Evolutionary conservation across 2,329 filamentous ascomycete genomes (phyloP), one percentile per base, ranked within the genome.

Genomic region (Purpureocillium lavendulum): DNA sequence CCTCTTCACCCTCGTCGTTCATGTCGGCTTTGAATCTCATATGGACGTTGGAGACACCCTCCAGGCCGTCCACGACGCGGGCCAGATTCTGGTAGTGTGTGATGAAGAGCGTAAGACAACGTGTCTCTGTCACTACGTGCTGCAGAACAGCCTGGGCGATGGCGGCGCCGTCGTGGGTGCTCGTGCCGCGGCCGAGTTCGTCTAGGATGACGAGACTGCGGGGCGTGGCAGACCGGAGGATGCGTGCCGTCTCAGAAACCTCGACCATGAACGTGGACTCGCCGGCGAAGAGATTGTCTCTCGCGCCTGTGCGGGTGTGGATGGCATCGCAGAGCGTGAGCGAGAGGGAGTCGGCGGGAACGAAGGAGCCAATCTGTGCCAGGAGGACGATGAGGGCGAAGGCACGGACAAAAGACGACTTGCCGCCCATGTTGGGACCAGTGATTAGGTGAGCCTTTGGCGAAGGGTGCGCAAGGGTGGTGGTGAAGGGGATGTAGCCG

Each of bases 251-350:
- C 61, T 98, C 92, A 29, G 82, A 87, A 2, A 98, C 77, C 58
- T 98, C 92, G 40, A 98, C 89, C 88, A 97, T 96, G 66, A 98
- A 98, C 11, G 92, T 98, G 17, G 80, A 86, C 64, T 98, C 92
- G 52, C 88, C 88, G 4, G 87, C 84, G 58, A 97, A 84, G 66
- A 98, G 87, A 58, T 96, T 97, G 64, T 98, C 92, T 51, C 86
- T 86, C 3, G 92, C 92, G 39, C 92, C 92, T 79, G 96, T 96
- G 48, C 92, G 85, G 1, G 92, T 96, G 67, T 90, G 87, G 35
- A 98, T 87, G 7, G 87, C 87, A 59, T 98, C 92, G 29, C 90
- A 72, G 45, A 95, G 80, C 9, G 89, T 90, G 0, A 97, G 73
- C 3, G 69, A 64, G 18, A 90, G 79, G 3, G 77, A 71, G 21